These are phyloP conservation scores for Trichoderma citrinoviride DNA, from an alignment of 2,329 filamentous ascomycete genomes.

Conservation along the genomic window DNA sequence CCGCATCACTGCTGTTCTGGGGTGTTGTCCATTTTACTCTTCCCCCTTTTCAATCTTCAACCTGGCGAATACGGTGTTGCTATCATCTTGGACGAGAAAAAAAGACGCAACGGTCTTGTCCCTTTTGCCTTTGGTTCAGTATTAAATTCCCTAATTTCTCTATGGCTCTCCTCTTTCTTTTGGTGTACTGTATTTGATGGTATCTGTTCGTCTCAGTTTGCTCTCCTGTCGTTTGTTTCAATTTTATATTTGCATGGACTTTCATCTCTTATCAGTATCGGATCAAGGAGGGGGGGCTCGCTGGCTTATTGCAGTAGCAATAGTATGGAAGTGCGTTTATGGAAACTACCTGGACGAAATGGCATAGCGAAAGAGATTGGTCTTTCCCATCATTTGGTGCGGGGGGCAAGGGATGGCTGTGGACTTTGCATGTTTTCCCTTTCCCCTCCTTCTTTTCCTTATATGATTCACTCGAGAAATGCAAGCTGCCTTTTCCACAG, in stretches of 20 bases:
- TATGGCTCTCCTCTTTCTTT: constrained; percentile 9
- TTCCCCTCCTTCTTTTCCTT: not conserved
- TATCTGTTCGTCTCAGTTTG: constrained; percentile 19
- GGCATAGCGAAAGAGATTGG: constrained; percentile 21
- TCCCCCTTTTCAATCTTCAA: not conserved
- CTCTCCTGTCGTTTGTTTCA: not conserved
- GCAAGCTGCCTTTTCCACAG: not conserved
- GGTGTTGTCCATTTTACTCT: constrained; percentile 5
- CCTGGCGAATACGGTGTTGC: constrained; percentile 22
- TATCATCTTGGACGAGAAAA: constrained; percentile 22
- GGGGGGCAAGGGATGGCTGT: not conserved
- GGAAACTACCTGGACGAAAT: constrained; percentile 8
- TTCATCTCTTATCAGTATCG: not conserved
- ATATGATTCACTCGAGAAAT: not conserved
- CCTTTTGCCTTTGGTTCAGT: not conserved
- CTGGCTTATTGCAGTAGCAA: constrained; percentile 10
- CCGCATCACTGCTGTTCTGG: constrained; percentile 12
- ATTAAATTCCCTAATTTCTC: constrained; percentile 12
- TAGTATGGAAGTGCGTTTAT: not conserved
- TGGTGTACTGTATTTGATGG: constrained; percentile 27
- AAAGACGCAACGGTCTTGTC: constrained; percentile 14
- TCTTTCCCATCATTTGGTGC: constrained; percentile 3
- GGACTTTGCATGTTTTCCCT: not conserved
- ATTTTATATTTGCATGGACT: not conserved
- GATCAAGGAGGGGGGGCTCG: not conserved